Base-by-base conservation (phyloP, 1,284 basidiomycete genomes). In the Trichosporon faecale region DNA sequence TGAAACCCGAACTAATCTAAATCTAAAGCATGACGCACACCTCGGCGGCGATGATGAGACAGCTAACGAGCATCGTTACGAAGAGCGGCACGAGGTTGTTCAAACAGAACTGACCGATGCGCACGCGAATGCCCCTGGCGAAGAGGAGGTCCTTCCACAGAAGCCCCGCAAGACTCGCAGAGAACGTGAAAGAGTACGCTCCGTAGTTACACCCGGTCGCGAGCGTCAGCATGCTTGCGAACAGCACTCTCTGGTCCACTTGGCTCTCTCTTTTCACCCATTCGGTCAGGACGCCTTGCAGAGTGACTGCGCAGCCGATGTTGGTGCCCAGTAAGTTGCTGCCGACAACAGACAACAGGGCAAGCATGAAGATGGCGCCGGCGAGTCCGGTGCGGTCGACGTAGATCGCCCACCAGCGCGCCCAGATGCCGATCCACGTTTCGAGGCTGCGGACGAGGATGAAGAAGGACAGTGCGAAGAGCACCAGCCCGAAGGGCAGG, bases 391-490 rank as follows among this genome's bases (percentile, higher is more conserved):
- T 12, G 74, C 80, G 14, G 72, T 70, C 8, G 84, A 61, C 85
- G 86, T 86, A 88, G 7, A 84, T 82, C 0, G 77, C 77, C 88
- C 87, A 88, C 90, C 94, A 96, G 5, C 78, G 76, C 0, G 90
- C 90, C 80, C 97, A 95, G 21, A 97, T 87, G 29, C 89, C 86
- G 29, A 98, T 93, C 93, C 96, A 98, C 70, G 90, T 87, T 4
- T 89, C 87, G 8, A 98, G 86, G 0, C 88, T 91, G 78, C 96
- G 91, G 67, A 97, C 94, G 64, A 98, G 88, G 76, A 98, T 94
- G 84, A 98, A 98, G 85, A 97, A 94, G 5, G 91, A 90, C 80
- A 98, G 94, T 0, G 95, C 93, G 78, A 98, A 98, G 0, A 94
- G 94, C 11, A 98, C 85, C 7, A 98, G 75, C 1, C 72, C 72